Conservation (phyloP, 1,139 yeast species). For the Arxiozyma bovina region DNA sequence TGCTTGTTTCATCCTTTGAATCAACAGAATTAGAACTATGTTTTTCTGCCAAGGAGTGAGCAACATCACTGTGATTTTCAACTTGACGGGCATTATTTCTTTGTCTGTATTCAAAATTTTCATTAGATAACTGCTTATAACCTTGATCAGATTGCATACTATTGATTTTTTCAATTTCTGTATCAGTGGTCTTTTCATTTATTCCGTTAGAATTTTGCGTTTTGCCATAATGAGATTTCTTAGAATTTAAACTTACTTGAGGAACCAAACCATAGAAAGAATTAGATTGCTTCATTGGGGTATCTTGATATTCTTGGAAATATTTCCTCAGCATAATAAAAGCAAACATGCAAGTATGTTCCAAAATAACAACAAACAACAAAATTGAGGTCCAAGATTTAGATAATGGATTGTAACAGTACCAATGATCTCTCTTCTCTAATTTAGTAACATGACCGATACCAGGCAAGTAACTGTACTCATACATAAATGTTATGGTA, state of each 20-base stretch:
- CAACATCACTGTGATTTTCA: background rate
- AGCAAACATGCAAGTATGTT: slow-evolving; percentile 20
- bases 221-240: background rate
- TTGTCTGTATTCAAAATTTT: background rate
- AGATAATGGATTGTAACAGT: slow-evolving; percentile 19
- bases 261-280: slow-evolving; percentile 2
- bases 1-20: background rate
- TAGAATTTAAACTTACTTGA: background rate
- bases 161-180: slow-evolving; percentile 1
- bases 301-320: slow-evolving; percentile 8
- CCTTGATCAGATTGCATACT: slow-evolving; percentile 1
- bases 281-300: background rate
- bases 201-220: background rate
- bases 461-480: slow-evolving; percentile 29
- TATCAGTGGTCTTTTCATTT: background rate
- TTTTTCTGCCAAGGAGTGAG: background rate
- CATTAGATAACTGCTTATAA: background rate
- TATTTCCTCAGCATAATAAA: slow-evolving; percentile 14
- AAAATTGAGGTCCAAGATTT: slow-evolving; percentile 21
- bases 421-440: slow-evolving; percentile 22
- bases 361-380: slow-evolving; percentile 18
- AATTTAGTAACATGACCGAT: slow-evolving; percentile 14
- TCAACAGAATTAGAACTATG: background rate
- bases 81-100: background rate
- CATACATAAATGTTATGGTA: slow-evolving; percentile 66